phyloP scores from a whole-genome alignment of 805 yeast species.

The Cyberlindnera amylophila region DNA sequence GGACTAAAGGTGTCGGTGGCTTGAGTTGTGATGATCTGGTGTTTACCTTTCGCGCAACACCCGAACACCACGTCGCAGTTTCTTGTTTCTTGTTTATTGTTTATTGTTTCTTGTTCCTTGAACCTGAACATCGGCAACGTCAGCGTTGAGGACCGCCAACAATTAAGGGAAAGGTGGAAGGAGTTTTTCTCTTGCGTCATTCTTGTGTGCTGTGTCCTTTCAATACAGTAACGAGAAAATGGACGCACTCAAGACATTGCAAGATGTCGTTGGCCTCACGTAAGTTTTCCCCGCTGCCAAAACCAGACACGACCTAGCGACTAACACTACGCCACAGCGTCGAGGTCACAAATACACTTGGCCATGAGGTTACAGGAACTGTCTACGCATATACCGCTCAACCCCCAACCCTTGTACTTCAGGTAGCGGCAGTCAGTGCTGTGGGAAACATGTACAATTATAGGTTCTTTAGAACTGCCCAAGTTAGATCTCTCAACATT shows the following conservation, averaged over 20 bases:
- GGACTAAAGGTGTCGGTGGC: not conserved
- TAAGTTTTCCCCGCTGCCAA: conserved; percentile 1
- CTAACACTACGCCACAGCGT: conserved; percentile 37
- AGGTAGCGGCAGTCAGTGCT: conserved; percentile 9
- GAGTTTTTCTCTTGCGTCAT: not conserved
- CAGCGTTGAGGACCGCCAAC: not conserved
- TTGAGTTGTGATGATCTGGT: not conserved
- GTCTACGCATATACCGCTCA: conserved; percentile 56
- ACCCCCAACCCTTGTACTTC: conserved; percentile 34
- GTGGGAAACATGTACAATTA: conserved; percentile 30
- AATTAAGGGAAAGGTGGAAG: not conserved
- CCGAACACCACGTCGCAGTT: conserved; percentile 8
- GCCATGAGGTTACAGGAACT: conserved; percentile 54
- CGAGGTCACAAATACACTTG: conserved; percentile 55
- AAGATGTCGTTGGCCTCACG: conserved; percentile 13
- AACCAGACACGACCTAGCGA: not conserved
- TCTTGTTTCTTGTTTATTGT: too few relatives aligned
- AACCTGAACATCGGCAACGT: too few relatives aligned
- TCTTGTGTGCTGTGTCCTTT: not conserved
- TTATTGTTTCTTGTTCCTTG: too few relatives aligned
- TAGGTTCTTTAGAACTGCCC: conserved; percentile 52
- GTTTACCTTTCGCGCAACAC: conserved; percentile 3
- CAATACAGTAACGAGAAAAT: not conserved
- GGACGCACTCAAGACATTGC: conserved; percentile 8
- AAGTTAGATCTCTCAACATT: conserved; percentile 50